Evolutionary conservation across 2,329 filamentous ascomycete genomes (phyloP).

Genomic region (Calonectria pteridis): DNA sequence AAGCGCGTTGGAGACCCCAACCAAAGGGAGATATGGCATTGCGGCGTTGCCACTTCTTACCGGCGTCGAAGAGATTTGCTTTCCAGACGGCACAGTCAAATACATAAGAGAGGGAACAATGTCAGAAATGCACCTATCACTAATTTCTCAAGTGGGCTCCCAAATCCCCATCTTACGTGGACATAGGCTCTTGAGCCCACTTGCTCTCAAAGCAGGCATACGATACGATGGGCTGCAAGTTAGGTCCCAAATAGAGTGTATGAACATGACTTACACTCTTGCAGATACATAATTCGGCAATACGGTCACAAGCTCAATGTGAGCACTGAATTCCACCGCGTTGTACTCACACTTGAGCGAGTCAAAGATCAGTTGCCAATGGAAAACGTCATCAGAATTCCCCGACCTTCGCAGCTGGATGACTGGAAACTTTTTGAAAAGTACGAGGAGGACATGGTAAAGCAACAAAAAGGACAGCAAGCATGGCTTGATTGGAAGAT

Average conservation of each 20-base stretch:
- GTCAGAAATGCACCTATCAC: constrained; percentile 60
- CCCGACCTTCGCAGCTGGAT: constrained; percentile 67
- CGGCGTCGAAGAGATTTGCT: constrained; percentile 61
- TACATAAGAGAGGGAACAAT: constrained; percentile 61
- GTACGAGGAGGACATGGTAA: constrained; percentile 57
- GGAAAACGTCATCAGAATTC: constrained; percentile 58
- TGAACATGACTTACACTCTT: constrained; percentile 10
- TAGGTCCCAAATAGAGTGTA: neutral
- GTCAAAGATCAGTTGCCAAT: constrained; percentile 56
- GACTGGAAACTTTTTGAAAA: constrained; percentile 67
- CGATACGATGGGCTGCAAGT: constrained; percentile 71
- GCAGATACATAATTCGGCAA: constrained; percentile 62
- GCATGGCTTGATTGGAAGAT: constrained; percentile 58
- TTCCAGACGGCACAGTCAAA: constrained; percentile 47
- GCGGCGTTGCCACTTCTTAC: constrained; percentile 63
- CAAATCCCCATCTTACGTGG: constrained; percentile 67
- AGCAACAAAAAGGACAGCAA: constrained; percentile 53
- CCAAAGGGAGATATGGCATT: constrained; percentile 60
- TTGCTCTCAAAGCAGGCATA: constrained; percentile 65
- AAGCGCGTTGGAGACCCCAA: constrained; percentile 57
- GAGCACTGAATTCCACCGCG: constrained; percentile 53
- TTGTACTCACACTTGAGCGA: constrained; percentile 62
- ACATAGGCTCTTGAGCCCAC: constrained; percentile 61
- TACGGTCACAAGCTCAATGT: constrained; percentile 55
- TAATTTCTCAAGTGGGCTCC: constrained; percentile 63